phyloP scores from a whole-genome alignment of 306 rosid genomes.

The Geum urbanum region DNA sequence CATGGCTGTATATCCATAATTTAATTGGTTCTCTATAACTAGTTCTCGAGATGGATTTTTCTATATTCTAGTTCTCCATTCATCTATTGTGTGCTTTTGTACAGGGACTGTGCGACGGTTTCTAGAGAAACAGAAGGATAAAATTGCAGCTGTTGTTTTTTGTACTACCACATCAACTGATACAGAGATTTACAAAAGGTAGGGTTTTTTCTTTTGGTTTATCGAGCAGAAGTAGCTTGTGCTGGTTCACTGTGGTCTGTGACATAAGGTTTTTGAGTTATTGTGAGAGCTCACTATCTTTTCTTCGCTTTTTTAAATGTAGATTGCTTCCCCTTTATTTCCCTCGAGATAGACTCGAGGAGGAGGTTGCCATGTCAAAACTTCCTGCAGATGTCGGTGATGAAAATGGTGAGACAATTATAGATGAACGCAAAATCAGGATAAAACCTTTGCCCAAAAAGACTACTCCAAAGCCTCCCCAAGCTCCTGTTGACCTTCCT shows the following conservation, averaged over 20 bases:
- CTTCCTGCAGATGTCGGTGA: conserved; percentile 99
- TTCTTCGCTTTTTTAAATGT: conserved; percentile 21
- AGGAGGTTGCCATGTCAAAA: conserved; percentile 76
- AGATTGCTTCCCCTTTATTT: conserved; percentile 97
- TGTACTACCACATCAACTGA: conserved; percentile 74
- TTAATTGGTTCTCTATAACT: conserved; percentile 18
- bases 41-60: conserved; percentile 3
- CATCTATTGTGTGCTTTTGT: conserved; percentile 21
- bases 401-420: conserved; percentile 94
- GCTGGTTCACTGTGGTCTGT: background rate
- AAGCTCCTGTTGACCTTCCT: conserved; percentile 60
- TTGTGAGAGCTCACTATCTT: conserved; percentile 18
- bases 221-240: background rate
- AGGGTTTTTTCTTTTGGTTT: conserved; percentile 2
- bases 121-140: conserved; percentile 90
- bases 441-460: conserved; percentile 87
- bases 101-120: conserved; percentile 92
- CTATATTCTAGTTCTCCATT: conserved; percentile 1
- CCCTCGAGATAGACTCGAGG: conserved; percentile 95
- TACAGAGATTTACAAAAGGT: conserved; percentile 97
- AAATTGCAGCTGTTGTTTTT: conserved; percentile 81
- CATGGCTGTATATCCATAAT: conserved; percentile 9
- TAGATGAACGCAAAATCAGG: conserved; percentile 96
- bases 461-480: conserved; percentile 42
- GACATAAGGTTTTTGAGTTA: background rate